phyloP scores from a whole-genome alignment of 1,139 yeast species.

The Geotrichum aggregatum region DNA sequence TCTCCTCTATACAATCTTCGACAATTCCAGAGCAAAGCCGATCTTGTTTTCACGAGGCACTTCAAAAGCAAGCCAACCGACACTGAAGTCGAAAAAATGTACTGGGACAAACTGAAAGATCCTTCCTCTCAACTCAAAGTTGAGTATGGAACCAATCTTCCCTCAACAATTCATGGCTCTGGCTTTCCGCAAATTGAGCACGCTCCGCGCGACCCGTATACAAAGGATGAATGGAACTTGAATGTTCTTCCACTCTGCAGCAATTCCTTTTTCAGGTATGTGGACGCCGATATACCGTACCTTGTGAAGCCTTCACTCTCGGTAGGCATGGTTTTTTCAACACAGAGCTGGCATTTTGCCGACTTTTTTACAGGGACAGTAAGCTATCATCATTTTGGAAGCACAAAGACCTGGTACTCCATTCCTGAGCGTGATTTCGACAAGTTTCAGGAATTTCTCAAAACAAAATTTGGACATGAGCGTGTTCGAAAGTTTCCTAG shows the following conservation, averaged over 20 bases:
- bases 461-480: slow-evolving; percentile 53
- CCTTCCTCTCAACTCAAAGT: slow-evolving; percentile 43
- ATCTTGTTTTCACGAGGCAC: slow-evolving; percentile 42
- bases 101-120: slow-evolving; percentile 41
- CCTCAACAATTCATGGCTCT: slow-evolving; percentile 46
- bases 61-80: slow-evolving; percentile 32
- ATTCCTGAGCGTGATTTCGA: slow-evolving; percentile 64
- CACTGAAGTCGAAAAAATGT: slow-evolving; percentile 35
- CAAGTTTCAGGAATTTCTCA: slow-evolving; percentile 41
- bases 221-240: slow-evolving; percentile 61
- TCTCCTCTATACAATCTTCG: slow-evolving; percentile 55
- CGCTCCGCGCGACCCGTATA: slow-evolving; percentile 26
- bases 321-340: slow-evolving; percentile 63
- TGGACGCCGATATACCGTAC: slow-evolving; percentile 43
- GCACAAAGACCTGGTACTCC: slow-evolving; percentile 66
- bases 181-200: slow-evolving; percentile 47
- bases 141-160: slow-evolving; percentile 47
- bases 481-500: slow-evolving; percentile 73
- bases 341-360: slow-evolving; percentile 65
- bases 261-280: slow-evolving; percentile 46
- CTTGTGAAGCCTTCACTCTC: slow-evolving; percentile 45
- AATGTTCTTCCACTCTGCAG: slow-evolving; percentile 57
- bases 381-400: slow-evolving; percentile 65
- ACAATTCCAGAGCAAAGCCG: slow-evolving; percentile 60
- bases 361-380: slow-evolving; percentile 64